Conservation (phyloP, 129 eudicot species). For the Smallanthus sonchifolius region DNA sequence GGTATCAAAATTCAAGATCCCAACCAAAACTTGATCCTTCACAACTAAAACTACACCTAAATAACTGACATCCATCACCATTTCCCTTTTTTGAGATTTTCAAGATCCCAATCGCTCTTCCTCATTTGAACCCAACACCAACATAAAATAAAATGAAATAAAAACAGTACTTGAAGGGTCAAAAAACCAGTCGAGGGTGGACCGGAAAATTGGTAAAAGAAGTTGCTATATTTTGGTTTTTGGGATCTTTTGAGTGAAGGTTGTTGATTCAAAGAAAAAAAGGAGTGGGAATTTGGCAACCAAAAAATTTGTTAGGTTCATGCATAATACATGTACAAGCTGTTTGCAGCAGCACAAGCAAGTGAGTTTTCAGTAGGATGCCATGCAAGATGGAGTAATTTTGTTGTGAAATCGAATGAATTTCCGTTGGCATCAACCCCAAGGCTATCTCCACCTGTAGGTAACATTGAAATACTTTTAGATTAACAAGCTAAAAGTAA, state of each 20-base stretch:
- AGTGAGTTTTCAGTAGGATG: slow-evolving; percentile 92
- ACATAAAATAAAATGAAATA: background rate
- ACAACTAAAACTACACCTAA: slow-evolving; percentile 30
- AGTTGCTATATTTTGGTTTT: background rate
- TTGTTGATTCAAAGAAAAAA: background rate
- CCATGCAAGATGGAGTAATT: slow-evolving; percentile 93
- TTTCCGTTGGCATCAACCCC: slow-evolving; percentile 89
- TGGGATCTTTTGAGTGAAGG: slow-evolving; percentile 19
- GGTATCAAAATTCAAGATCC: slow-evolving; percentile 1
- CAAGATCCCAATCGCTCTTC: slow-evolving; percentile 29
- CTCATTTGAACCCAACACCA: slow-evolving; percentile 40
- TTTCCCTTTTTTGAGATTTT: background rate
- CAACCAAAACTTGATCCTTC: slow-evolving; percentile 20
- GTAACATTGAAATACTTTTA: background rate
- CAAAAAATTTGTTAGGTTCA: slow-evolving; percentile 32
- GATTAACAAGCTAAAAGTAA: background rate
- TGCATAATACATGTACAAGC: slow-evolving; percentile 99
- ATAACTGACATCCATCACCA: slow-evolving; percentile 15
- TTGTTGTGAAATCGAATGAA: slow-evolving; percentile 88
- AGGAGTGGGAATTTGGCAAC: slow-evolving; percentile 13
- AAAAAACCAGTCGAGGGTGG: slow-evolving; percentile 31
- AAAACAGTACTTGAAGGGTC: slow-evolving; percentile 26
- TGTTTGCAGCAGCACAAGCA: slow-evolving; percentile 99
- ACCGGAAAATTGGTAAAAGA: slow-evolving; percentile 22
- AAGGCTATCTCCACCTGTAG: slow-evolving; percentile 67